Conservation (phyloP, 2,329 filamentous ascomycete species). For the Aspergillus sp. region DNA sequence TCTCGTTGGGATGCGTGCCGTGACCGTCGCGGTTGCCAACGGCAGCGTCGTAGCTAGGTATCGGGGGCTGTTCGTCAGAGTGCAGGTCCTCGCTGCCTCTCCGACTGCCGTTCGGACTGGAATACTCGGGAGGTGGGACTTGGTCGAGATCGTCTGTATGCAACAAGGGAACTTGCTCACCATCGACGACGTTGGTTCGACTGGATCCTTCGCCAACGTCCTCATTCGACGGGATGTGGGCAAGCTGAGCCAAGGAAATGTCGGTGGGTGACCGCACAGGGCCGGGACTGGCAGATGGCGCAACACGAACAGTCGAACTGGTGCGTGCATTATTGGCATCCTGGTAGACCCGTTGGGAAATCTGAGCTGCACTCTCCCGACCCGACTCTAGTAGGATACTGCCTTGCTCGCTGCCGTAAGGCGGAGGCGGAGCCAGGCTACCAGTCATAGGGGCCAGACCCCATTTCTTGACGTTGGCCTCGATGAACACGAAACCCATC, state of each 20-base stretch:
- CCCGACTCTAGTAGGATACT: conserved; percentile 93
- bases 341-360: conserved; percentile 45
- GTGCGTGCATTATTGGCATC: conserved; percentile 71
- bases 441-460: conserved; percentile 94
- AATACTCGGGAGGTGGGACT: conserved; percentile 51
- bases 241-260: conserved; percentile 87
- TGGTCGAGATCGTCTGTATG: conserved; percentile 35
- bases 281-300: conserved; percentile 78
- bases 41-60: conserved; percentile 81
- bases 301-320: conserved; percentile 75
- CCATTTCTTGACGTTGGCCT: conserved; percentile 99
- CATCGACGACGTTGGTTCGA: conserved; percentile 35
- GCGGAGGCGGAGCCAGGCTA: conserved; percentile 89
- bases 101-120: conserved; percentile 57
- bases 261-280: conserved; percentile 90
- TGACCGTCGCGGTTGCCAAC: conserved; percentile 47
- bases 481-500: conserved; percentile 97
- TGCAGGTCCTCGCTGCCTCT: conserved; percentile 56
- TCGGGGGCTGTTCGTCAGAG: conserved; percentile 65
- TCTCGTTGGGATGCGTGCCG: background rate
- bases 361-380: conserved; percentile 53
- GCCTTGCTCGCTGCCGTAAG: conserved; percentile 95
- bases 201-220: conserved; percentile 75
- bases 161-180: conserved; percentile 24
- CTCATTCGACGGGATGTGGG: conserved; percentile 66